Conservation (phyloP, 176 grass and related monocot species). For the Bolboschoenus planiculmis region DNA sequence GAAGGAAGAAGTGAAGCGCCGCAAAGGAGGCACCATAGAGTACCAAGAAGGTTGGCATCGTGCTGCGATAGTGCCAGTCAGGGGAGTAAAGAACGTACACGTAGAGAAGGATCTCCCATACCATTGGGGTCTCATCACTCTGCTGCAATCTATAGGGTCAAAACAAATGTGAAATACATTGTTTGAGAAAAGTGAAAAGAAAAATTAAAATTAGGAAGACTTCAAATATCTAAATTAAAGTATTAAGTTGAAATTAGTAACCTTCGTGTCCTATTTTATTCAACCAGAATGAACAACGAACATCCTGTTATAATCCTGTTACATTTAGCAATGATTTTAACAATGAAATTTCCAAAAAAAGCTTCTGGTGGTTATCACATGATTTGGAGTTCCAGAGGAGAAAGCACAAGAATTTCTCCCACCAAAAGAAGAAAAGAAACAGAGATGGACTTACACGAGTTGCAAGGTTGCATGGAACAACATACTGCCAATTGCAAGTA, state of each 20-base stretch:
- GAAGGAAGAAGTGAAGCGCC: conserved; percentile 51
- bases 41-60: conserved; percentile 88
- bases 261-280: not conserved
- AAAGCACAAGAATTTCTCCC: not conserved
- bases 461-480: conserved; percentile 87
- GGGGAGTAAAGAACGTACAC: conserved; percentile 90
- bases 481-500: conserved; percentile 73
- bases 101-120: conserved; percentile 82
- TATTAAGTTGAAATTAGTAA: not conserved
- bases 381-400: not conserved
- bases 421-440: not conserved
- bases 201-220: not conserved
- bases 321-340: not conserved
- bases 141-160: conserved; percentile 57
- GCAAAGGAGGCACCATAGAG: conserved; percentile 74
- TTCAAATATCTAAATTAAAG: not conserved
- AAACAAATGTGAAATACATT: not conserved
- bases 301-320: not conserved
- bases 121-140: conserved; percentile 87
- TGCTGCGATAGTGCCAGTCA: conserved; percentile 80
- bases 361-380: not conserved
- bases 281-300: not conserved
- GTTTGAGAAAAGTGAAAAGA: not conserved
- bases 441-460: conserved; percentile 48
- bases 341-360: not conserved